Conservation (phyloP, 192 early-diverging fungal genomes). For the Haplosporangium gracile region DNA sequence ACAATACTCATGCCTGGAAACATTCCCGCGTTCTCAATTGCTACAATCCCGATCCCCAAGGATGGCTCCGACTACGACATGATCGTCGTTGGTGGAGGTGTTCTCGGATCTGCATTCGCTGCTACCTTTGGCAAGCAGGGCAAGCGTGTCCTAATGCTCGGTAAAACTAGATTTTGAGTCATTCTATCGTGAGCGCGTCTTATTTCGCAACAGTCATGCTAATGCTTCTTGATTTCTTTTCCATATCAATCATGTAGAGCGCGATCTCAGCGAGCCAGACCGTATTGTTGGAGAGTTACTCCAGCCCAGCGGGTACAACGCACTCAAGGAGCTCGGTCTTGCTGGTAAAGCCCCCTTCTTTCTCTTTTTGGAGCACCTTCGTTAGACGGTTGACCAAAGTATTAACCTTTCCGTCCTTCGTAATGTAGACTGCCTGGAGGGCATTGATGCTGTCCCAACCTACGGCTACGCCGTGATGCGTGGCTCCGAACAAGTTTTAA, state of each 20-base stretch:
- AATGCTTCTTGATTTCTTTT: neutral
- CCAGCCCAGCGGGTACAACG: slow-evolving; percentile 92
- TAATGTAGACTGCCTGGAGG: slow-evolving; percentile 83
- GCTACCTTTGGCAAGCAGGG: slow-evolving; percentile 34
- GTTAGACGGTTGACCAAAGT: slow-evolving; percentile 60
- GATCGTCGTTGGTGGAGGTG: slow-evolving; percentile 34
- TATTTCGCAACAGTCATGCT: neutral
- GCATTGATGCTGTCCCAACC: slow-evolving; percentile 84
- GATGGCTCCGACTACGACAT: slow-evolving; percentile 22
- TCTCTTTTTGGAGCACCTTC: slow-evolving; percentile 30
- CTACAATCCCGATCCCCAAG: slow-evolving; percentile 20
- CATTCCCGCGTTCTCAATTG: neutral
- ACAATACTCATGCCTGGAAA: slow-evolving; percentile 7
- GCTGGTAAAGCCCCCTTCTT: slow-evolving; percentile 76
- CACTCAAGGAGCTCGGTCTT: slow-evolving; percentile 82
- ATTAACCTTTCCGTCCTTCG: slow-evolving; percentile 67
- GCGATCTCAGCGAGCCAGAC: slow-evolving; percentile 93
- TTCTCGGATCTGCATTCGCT: slow-evolving; percentile 26
- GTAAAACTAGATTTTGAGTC: neutral
- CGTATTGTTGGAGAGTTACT: slow-evolving; percentile 97
- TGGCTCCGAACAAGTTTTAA: slow-evolving; percentile 66
- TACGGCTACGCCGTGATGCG: slow-evolving; percentile 88
- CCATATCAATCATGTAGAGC: slow-evolving; percentile 61
- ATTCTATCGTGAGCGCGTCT: neutral
- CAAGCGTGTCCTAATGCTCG: slow-evolving; percentile 31